Evolutionary conservation across 176 grass and related monocot genomes (phyloP).

Genomic region (Eleusine indica): DNA sequence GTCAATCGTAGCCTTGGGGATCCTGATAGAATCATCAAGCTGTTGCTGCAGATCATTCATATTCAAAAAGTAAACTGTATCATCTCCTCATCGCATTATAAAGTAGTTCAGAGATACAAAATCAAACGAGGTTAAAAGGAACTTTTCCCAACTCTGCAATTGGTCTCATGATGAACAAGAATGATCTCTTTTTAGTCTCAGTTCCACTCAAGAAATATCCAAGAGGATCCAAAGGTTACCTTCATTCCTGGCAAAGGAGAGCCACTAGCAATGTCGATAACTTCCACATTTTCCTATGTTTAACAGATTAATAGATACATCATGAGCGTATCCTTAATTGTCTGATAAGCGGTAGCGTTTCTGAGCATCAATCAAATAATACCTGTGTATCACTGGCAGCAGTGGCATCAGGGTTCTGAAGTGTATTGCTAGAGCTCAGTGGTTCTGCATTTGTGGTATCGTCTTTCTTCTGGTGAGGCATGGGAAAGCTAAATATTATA

Average conservation of each 20-base stretch:
- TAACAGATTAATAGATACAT: slow-evolving; percentile 43
- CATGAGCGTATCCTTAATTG: not conserved
- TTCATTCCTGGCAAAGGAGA: slow-evolving; percentile 97
- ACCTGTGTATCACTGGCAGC: slow-evolving; percentile 52
- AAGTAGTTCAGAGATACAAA: slow-evolving; percentile 15
- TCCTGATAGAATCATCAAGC: slow-evolving; percentile 72
- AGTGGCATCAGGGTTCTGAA: slow-evolving; percentile 41
- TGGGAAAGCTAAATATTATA: slow-evolving; percentile 65
- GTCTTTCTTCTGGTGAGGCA: slow-evolving; percentile 70
- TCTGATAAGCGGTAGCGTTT: not conserved
- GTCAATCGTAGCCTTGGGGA: slow-evolving; percentile 87
- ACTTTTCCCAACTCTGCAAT: not conserved
- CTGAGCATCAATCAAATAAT: not conserved
- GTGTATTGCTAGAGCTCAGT: slow-evolving; percentile 36
- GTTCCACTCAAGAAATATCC: not conserved
- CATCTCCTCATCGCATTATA: not conserved
- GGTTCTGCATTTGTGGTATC: slow-evolving; percentile 49
- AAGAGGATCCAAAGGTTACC: slow-evolving; percentile 47
- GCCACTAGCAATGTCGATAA: slow-evolving; percentile 68
- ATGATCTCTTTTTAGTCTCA: not conserved
- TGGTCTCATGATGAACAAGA: slow-evolving; percentile 18
- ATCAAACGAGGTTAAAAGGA: not conserved
- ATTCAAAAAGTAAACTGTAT: slow-evolving; percentile 25
- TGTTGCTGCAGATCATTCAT: slow-evolving; percentile 75
- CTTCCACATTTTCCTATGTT: slow-evolving; percentile 61